A percentile compares a stretch with the other conserved stretches of the same genome.
Conservation (phyloP, 768 basidiomycete species). For the Russula olivacea region DNA sequence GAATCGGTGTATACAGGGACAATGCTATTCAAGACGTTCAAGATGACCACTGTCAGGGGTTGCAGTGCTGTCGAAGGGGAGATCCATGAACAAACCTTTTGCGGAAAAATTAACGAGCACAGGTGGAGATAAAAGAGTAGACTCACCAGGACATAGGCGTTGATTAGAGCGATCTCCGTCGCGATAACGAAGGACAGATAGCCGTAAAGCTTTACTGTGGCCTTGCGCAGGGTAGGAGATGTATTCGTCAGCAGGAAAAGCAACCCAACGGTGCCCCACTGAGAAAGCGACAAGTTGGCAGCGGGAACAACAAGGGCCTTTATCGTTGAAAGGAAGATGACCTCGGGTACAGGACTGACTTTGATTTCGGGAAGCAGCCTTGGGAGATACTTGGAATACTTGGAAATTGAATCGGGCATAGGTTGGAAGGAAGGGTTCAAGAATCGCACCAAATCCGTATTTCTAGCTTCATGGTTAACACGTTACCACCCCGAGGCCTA, state of each 20-base stretch:
- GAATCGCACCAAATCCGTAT: not conserved
- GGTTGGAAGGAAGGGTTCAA: not conserved
- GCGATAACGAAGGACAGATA: slow-evolving; percentile 8
- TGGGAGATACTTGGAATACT: slow-evolving; percentile 9
- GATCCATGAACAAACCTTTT: slow-evolving; percentile 13
- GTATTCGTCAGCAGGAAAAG: slow-evolving; percentile 9
- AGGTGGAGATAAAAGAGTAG: not conserved
- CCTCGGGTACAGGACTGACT: slow-evolving; percentile 7
- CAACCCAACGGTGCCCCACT: slow-evolving; percentile 1
- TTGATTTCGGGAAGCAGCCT: slow-evolving; percentile 10
- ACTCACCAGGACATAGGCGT: slow-evolving; percentile 8
- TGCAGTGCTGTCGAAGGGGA: slow-evolving; percentile 13
- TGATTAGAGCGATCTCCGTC: slow-evolving; percentile 10
- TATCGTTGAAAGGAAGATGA: slow-evolving; percentile 12
- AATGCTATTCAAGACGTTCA: slow-evolving; percentile 17
- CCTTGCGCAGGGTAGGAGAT: slow-evolving; percentile 12
- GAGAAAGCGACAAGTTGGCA: not conserved
- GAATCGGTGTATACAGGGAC: slow-evolving; percentile 16
- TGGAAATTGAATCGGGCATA: not conserved
- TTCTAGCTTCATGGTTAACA: not conserved
- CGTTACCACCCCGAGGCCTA: not conserved
- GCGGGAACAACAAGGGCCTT: slow-evolving; percentile 2
- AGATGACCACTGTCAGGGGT: slow-evolving; percentile 11
- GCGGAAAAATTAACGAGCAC: not conserved
- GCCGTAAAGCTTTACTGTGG: slow-evolving; percentile 3